Base-by-base conservation (phyloP, 106 monocot genomes). In the Allium sativum region DNA sequence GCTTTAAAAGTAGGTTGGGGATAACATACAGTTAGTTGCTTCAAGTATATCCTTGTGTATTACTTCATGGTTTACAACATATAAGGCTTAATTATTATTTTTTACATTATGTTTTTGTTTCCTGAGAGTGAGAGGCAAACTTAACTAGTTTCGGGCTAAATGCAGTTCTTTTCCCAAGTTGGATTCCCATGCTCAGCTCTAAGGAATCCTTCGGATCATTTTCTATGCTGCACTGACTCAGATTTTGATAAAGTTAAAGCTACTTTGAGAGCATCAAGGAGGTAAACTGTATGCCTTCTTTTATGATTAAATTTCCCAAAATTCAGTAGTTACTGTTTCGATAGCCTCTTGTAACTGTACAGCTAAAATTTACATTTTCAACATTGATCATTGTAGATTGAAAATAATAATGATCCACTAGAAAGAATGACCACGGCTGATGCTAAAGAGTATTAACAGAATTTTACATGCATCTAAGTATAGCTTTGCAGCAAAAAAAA, bases 151-250 rank as follows among this genome's bases (percentile, higher is more conserved):
- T 48, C 15, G 1, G 10, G 15, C 1, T 48, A 12, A 48, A 48
- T 48, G 1, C 4, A 15, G 6, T 68, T 68, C 68, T 55, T 93
- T 60, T 73, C 81, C 0, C 82, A 84, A 79, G 77, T 81, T 68
- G 88, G 84, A n/a, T 93, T 88, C 65, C 93, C 88, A 15, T 93
- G 93, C 73, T 82, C 93, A 8, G 55, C 84, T 31, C 79, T 81
- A 12, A 73, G 88, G 57, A 93, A 93, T 40, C 82, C 86, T 51
- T 82, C 81, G 20, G 86, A 86, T 66, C 86, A 86, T 76, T 81
- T 82, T 54, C 65, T 86, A 14, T 75, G 78, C 55, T 86, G 86
- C 76, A 44, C 82, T 51, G 81, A 86, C 58, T 76, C 86, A 7
- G 81, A 86, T 62, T 86, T 81, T 42, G 86, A 86, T 59, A 86